Base-by-base conservation (phyloP, 1,284 basidiomycete genomes). In the Apiotrichum akiyoshidainum region DNA sequence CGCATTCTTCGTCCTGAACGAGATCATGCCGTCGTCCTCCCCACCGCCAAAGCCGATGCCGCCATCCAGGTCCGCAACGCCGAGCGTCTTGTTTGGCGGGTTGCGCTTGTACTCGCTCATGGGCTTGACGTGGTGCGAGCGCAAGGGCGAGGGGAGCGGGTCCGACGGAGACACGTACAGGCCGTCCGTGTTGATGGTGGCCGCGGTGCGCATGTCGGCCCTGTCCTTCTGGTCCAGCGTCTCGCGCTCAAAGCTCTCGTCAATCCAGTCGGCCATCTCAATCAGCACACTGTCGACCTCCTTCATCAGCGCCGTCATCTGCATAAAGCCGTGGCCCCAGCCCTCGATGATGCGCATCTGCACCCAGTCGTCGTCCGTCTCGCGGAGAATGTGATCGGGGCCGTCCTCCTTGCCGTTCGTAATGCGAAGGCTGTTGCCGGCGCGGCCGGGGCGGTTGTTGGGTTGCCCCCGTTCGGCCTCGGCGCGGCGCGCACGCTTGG, bases 291-390 rank as follows among this genome's bases (percentile, higher is more conserved):
- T 63, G 49, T 77, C 71, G 33, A 90, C 90, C 70, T 95, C 92
- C 17, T 65, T 60, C 87, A 98, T 89, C 66, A 98, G 78, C 19
- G 84, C 79, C 35, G 87, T 83, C 95, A 99, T 99, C 79, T 97
- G 94, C 68, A 94, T 83, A 79, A 93, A 96, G 34, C 92, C 92
- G 76, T 94, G 91, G 39, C 89, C 90, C 90, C 90, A 92, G 55
- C 90, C 90, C 46, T 88, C 87, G 76, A 92, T 90, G 57, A 93
- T 83, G 64, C 89, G 86, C 83, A 95, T 88, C 76, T 90, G 88
- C 19, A 97, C 92, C 92, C 94, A 97, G 72, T 98, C 93, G 57
- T 91, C 88, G 64, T 94, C 92, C 33, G 80, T 85, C 78, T 96
- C 88, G 33, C 81, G 79, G 14, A 86, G 68, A 55, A 83, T 81